Evolutionary conservation across 805 yeast species (phyloP).

Genomic region (Allodekkera sacchari): DNA sequence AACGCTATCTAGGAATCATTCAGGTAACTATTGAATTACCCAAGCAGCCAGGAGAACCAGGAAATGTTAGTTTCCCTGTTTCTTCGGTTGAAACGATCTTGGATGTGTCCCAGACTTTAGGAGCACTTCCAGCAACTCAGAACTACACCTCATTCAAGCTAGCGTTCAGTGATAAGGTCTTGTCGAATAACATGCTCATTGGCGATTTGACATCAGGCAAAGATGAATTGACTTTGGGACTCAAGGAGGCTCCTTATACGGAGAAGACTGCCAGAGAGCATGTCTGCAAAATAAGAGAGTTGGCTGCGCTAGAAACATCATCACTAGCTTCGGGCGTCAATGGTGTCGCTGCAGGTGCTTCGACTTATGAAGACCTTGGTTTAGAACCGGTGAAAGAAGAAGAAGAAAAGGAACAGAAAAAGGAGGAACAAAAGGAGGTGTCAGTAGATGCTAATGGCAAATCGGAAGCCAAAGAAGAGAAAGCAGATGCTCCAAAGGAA

Average conservation of each 20-base stretch:
- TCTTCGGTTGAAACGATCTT: constrained; percentile 36
- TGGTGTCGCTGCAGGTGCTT: constrained; percentile 39
- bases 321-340: constrained; percentile 34
- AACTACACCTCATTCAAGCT: constrained; percentile 57
- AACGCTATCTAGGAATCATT: constrained; percentile 7
- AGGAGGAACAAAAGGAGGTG: constrained; percentile 11
- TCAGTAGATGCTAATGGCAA: constrained; percentile 3
- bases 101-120: constrained; percentile 51
- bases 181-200: constrained; percentile 18
- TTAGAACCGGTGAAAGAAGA: constrained; percentile 25
- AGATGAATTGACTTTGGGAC: constrained; percentile 29
- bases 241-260: constrained; percentile 51
- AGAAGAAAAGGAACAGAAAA: constrained; percentile 8
- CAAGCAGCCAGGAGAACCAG: constrained; percentile 22
- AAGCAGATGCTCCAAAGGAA: constrained; percentile 1
- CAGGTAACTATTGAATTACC: constrained; percentile 17
- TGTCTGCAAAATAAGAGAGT: constrained; percentile 53
- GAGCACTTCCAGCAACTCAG: constrained; percentile 47
- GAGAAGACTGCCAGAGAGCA: constrained; percentile 56
- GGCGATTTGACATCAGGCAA: constrained; percentile 24
- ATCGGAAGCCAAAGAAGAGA: constrained; percentile 1
- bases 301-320: constrained; percentile 41
- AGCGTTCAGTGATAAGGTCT: constrained; percentile 25
- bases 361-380: constrained; percentile 35
- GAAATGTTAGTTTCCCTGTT: constrained; percentile 19